A percentile compares a stretch with the other conserved stretches of the same genome.
These are phyloP conservation scores for Leucoagaricus sp. DNA, from an alignment of 1,284 basidiomycete genomes.

Conservation along the genomic window DNA sequence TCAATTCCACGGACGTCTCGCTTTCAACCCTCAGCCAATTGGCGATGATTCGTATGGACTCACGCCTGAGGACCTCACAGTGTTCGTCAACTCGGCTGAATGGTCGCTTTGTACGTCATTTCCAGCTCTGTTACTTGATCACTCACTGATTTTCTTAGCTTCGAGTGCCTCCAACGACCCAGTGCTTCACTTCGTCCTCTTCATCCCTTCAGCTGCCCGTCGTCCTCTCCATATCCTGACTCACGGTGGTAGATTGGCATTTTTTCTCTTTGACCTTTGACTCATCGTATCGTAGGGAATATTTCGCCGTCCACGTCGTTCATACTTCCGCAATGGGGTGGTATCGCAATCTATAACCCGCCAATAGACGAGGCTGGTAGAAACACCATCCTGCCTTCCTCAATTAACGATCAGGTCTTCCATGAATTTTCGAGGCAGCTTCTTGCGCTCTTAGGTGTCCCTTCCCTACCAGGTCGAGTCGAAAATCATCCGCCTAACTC, in stretches of 20 bases:
- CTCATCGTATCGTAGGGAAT: conserved; percentile 17
- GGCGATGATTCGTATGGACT: conserved; percentile 51
- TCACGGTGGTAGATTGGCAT: conserved; percentile 45
- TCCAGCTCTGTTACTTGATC: background rate
- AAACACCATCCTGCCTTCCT: conserved; percentile 38
- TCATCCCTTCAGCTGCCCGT: conserved; percentile 74
- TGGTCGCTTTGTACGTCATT: conserved; percentile 80
- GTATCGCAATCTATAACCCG: conserved; percentile 82
- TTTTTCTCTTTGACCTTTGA: conserved; percentile 7
- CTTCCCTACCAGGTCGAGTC: conserved; percentile 54
- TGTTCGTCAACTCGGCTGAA: conserved; percentile 94
- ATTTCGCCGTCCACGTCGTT: conserved; percentile 66
- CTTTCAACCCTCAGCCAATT: conserved; percentile 66
- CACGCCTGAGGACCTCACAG: conserved; percentile 79
- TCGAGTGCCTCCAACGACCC: conserved; percentile 87
- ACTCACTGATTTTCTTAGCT: conserved; percentile 44
- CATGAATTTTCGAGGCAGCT: conserved; percentile 78
- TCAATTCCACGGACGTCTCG: conserved; percentile 88
- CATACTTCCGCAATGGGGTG: conserved; percentile 94
- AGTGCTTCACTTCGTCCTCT: conserved; percentile 91
- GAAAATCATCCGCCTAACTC: conserved; percentile 20
- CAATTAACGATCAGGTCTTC: conserved; percentile 61
- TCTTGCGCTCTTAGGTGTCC: conserved; percentile 76
- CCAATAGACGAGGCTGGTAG: conserved; percentile 16
- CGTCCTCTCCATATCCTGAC: conserved; percentile 75